phyloP scores from a whole-genome alignment of 495 filamentous ascomycete genomes.

The Baudoinia panamericana region DNA sequence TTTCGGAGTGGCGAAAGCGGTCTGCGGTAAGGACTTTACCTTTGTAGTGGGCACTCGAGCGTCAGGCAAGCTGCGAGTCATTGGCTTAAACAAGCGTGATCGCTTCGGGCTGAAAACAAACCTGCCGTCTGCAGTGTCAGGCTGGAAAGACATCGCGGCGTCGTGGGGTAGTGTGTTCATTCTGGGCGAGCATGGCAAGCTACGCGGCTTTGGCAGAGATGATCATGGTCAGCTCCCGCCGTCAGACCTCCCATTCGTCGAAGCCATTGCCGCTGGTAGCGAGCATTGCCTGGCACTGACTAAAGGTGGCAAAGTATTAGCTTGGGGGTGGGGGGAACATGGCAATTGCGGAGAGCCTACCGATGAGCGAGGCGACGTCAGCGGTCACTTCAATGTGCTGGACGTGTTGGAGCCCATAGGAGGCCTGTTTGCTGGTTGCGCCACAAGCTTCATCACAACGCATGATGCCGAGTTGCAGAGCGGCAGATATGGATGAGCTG shows the following conservation, averaged over 20 bases:
- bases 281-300: slow-evolving; percentile 69
- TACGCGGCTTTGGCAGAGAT: slow-evolving; percentile 62
- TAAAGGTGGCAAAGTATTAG: slow-evolving; percentile 44
- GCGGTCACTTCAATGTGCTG: slow-evolving; percentile 43
- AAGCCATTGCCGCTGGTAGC: slow-evolving; percentile 62
- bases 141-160: slow-evolving; percentile 51
- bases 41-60: slow-evolving; percentile 44
- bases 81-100: slow-evolving; percentile 44
- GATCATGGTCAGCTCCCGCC: slow-evolving; percentile 74
- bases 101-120: slow-evolving; percentile 48
- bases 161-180: slow-evolving; percentile 77
- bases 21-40: slow-evolving; percentile 75
- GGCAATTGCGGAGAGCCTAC: slow-evolving; percentile 75
- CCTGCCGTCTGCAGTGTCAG: slow-evolving; percentile 21
- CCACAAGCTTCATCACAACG: slow-evolving; percentile 67
- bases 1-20: slow-evolving; percentile 46
- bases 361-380: slow-evolving; percentile 48
- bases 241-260: slow-evolving; percentile 35
- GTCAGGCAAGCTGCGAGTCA: slow-evolving; percentile 42
- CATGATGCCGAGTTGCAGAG: slow-evolving; percentile 10
- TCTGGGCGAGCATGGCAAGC: slow-evolving; percentile 39
- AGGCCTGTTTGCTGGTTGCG: slow-evolving; percentile 67
- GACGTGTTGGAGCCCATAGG: slow-evolving; percentile 25
- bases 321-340: slow-evolving; percentile 96
- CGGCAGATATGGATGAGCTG: slow-evolving; percentile 34